These are phyloP conservation scores for Trichoderma erinaceum DNA, from an alignment of 495 filamentous ascomycete species.

Conservation along the genomic window DNA sequence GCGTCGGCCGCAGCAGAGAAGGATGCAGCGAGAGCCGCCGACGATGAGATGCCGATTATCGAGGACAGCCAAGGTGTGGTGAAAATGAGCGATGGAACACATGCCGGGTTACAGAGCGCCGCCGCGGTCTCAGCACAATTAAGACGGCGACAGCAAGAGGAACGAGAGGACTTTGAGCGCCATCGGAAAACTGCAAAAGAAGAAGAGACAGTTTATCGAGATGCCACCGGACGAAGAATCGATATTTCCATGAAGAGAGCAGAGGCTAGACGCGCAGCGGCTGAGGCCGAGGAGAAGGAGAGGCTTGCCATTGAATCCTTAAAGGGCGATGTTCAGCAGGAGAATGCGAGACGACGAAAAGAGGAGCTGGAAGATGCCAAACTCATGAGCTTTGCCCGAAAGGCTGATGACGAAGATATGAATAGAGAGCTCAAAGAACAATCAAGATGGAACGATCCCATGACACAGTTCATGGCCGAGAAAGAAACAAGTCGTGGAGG, in stretches of 20 bases:
- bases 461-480: conserved; percentile 65
- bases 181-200: conserved; percentile 31
- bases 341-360: conserved; percentile 45
- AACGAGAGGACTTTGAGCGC: conserved; percentile 40
- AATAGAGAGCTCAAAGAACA: conserved; percentile 73
- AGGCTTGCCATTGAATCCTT: conserved; percentile 55
- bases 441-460: conserved; percentile 90
- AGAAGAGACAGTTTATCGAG: conserved; percentile 84
- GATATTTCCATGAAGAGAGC: conserved; percentile 86
- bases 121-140: conserved; percentile 72
- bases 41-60: conserved; percentile 36
- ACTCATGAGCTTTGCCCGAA: conserved; percentile 71
- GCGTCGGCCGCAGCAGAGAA: conserved; percentile 63
- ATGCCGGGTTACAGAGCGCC: conserved; percentile 80
- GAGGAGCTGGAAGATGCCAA: conserved; percentile 69
- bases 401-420: conserved; percentile 71
- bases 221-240: conserved; percentile 85
- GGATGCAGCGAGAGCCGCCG: conserved; percentile 46
- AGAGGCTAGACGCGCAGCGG: conserved; percentile 66
- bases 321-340: conserved; percentile 78
- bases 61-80: conserved; percentile 30
- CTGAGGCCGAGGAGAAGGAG: conserved; percentile 63
- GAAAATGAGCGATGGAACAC: conserved; percentile 78
- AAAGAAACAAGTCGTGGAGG: conserved; percentile 21
- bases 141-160: conserved; percentile 41